Base-by-base conservation (phyloP, 805 yeast genomes). In the Pichia cabralensis region DNA sequence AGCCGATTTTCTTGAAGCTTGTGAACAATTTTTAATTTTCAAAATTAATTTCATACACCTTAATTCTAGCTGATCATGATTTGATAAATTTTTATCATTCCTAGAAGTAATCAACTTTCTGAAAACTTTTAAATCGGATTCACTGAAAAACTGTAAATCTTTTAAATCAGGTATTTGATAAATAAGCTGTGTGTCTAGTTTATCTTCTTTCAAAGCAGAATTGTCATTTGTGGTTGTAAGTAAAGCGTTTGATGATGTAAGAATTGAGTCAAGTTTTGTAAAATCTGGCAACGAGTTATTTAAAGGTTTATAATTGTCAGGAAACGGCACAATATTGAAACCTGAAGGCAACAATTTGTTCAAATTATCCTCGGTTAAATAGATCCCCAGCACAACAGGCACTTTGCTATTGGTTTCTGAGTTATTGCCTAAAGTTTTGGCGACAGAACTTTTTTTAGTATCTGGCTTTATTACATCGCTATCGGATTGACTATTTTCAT, bases 1-100 rank as follows among this genome's bases (percentile, higher is more conserved):
- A 0, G 95, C 78, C 12, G 60, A 56, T 49, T 83, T 88, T 32
- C 98, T 67, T 7, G 66, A 64, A 0, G 64, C 55, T 6, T 82
- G 81, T 14, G 76, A 59, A 3, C 96, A 96, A 53, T 88, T 86
- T 49, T 85, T 86, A 27, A 86, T 66, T 42, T 70, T 72, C 17
- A 86, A 55, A 14, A 89, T 57, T 18, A 84, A 57, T 29, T 67
- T 67, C 71, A 81, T 63, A 16, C 82, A 72, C 33, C 67, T 66
- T 8, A 74, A 55, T 44, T 80, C 86, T 31, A 68, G 68, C 28
- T 61, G 56, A 40, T 80, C 89, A 4, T 69, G 76, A 1, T 58
- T 38, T 1, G 75, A 53, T 17, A 74, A 41, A 2, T 55, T 55
- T 5, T 50, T 46, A 17, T 53, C 56, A 10, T 23, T 22, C 8